Evolutionary conservation across 345 rosid species (phyloP).

Genomic region (Linum tenue): DNA sequence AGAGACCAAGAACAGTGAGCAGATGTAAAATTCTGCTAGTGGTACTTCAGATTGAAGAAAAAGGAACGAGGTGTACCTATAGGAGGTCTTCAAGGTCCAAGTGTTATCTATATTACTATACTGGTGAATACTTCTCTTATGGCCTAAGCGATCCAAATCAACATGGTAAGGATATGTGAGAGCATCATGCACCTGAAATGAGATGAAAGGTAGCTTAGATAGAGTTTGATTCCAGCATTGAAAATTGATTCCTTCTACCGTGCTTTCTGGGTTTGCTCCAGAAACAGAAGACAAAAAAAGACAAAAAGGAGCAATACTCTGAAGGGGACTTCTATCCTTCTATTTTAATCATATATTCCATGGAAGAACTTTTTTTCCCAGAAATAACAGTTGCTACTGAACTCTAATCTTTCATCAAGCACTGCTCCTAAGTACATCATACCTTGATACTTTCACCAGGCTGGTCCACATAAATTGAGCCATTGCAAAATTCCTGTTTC

Average conservation of each 20-base stretch:
- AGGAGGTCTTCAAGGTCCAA: constrained; percentile 40
- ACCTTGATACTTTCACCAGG: too few relatives aligned
- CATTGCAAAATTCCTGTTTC: neutral
- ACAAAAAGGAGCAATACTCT: too few relatives aligned
- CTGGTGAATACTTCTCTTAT: constrained; percentile 49
- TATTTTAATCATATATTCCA: too few relatives aligned
- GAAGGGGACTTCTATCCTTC: too few relatives aligned
- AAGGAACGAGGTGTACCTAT: constrained; percentile 29
- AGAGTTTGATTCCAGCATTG: neutral
- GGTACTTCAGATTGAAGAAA: neutral
- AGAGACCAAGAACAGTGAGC: neutral
- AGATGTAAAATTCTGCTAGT: too few relatives aligned
- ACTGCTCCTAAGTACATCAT: too few relatives aligned
- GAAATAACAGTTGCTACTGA: too few relatives aligned
- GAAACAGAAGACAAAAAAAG: too few relatives aligned
- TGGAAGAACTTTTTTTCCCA: too few relatives aligned
- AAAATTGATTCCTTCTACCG: neutral
- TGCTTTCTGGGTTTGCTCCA: too few relatives aligned
- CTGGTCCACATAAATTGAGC: too few relatives aligned
- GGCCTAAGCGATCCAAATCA: constrained; percentile 46
- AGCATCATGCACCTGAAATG: constrained; percentile 53
- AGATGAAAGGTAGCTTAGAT: neutral
- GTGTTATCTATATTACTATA: constrained; percentile 24
- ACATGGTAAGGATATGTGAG: constrained; percentile 44
- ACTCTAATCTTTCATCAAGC: too few relatives aligned